A percentile compares a stretch with the other conserved stretches of the same genome.
Conservation (phyloP, 116 monocot species). For the Cymodocea nodosa region DNA sequence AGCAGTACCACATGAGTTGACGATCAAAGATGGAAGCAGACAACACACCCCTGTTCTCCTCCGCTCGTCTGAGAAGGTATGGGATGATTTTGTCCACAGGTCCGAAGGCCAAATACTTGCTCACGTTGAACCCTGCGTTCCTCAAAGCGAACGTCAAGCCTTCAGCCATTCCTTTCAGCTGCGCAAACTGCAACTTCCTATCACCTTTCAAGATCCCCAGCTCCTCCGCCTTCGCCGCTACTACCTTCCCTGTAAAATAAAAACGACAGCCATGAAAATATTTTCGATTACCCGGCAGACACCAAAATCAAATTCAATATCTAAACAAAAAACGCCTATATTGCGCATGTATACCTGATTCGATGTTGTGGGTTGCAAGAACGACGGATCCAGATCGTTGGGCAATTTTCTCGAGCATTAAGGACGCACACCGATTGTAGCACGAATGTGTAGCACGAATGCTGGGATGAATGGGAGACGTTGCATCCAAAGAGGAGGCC, state of each 20-base stretch:
- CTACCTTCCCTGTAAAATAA: slow-evolving; percentile 35
- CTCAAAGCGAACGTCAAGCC: slow-evolving; percentile 59
- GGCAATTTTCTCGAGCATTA: slow-evolving; percentile 53
- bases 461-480: slow-evolving; percentile 51
- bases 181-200: slow-evolving; percentile 68
- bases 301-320: too few species aligned
- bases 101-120: slow-evolving; percentile 87
- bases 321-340: too few species aligned
- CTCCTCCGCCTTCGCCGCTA: slow-evolving; percentile 52
- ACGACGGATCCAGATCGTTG: slow-evolving; percentile 43
- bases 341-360: slow-evolving; percentile 65
- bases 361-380: slow-evolving; percentile 88
- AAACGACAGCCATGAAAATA: too few species aligned
- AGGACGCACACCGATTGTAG: slow-evolving; percentile 53
- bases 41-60: slow-evolving; percentile 82
- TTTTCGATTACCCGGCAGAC: too few species aligned
- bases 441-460: slow-evolving; percentile 63
- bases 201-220: slow-evolving; percentile 44
- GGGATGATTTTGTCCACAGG: slow-evolving; percentile 78
- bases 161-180: slow-evolving; percentile 94
- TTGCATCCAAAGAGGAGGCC: slow-evolving; percentile 36
- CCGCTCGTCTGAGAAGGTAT: slow-evolving; percentile 78
- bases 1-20: slow-evolving; percentile 42
- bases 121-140: slow-evolving; percentile 89
- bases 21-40: slow-evolving; percentile 52